Conservation (phyloP, 805 yeast species). For the Ogataea nonfermentans region DNA sequence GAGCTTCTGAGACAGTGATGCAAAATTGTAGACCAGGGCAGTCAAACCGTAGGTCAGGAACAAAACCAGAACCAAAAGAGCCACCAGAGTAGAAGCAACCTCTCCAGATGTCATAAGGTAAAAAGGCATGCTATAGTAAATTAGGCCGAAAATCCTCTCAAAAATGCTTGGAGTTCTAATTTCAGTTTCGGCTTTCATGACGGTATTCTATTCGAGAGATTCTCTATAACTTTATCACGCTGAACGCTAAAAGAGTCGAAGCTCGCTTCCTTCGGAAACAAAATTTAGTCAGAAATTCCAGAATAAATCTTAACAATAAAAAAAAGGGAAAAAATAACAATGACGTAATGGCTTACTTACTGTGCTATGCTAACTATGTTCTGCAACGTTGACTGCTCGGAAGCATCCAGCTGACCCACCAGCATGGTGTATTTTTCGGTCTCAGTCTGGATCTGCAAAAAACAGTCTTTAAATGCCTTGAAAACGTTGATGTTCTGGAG, state of each 20-base stretch:
- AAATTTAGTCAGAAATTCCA: constrained; percentile 1
- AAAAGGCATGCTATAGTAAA: constrained; percentile 24
- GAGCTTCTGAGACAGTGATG: constrained; percentile 1
- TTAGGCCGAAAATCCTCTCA: constrained; percentile 13
- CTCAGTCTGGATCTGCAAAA: constrained; percentile 51
- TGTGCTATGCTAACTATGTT: constrained; percentile 14
- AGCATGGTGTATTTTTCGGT: constrained; percentile 25
- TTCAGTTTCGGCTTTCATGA: not conserved
- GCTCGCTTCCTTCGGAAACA: too few species aligned
- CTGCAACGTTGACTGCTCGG: constrained; percentile 26
- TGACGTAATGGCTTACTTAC: constrained; percentile 3
- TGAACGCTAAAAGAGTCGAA: too few species aligned
- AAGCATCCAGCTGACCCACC: constrained; percentile 22
- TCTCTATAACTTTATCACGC: too few species aligned
- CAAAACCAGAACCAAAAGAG: constrained; percentile 7
- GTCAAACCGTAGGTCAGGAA: constrained; percentile 12
- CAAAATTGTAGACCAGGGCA: constrained; percentile 5
- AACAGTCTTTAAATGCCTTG: constrained; percentile 56
- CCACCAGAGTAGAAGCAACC: constrained; percentile 17
- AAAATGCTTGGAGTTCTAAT: not conserved
- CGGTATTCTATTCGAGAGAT: too few species aligned
- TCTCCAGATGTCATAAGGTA: constrained; percentile 24
- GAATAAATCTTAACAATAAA: not conserved
- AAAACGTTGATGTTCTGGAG: constrained; percentile 76
- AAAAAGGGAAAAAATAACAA: not conserved